These are phyloP conservation scores for Pleurotus tuber-regium DNA, from an alignment of 768 basidiomycete genomes.

Conservation along the genomic window DNA sequence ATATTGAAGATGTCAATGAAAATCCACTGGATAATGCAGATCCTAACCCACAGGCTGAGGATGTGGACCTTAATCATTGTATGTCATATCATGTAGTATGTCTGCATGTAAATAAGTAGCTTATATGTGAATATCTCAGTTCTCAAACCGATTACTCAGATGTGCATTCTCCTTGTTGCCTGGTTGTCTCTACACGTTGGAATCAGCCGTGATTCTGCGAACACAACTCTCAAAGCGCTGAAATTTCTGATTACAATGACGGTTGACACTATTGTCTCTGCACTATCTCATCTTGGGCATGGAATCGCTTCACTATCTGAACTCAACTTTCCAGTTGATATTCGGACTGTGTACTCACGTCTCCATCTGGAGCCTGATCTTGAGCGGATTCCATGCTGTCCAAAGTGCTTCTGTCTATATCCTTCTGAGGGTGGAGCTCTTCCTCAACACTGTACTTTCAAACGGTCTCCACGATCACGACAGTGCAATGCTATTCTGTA, in stretches of 20 bases:
- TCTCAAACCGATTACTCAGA: neutral
- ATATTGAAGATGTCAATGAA: too few relatives aligned
- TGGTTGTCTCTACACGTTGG: slow-evolving; percentile 23
- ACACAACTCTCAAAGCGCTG: slow-evolving; percentile 17
- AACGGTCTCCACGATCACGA: slow-evolving; percentile 15
- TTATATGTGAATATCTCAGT: too few relatives aligned
- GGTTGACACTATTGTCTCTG: slow-evolving; percentile 12
- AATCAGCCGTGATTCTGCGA: slow-evolving; percentile 18
- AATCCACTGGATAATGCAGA: too few relatives aligned
- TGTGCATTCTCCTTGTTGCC: slow-evolving; percentile 13
- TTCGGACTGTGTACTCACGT: slow-evolving; percentile 19
- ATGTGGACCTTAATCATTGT: too few relatives aligned
- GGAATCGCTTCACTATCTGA: neutral
- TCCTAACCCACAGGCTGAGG: too few relatives aligned
- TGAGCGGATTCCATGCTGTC: slow-evolving; percentile 22
- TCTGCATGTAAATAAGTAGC: too few relatives aligned
- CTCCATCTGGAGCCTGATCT: slow-evolving; percentile 20
- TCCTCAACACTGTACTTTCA: slow-evolving; percentile 19
- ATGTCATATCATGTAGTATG: too few relatives aligned
- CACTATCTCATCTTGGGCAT: slow-evolving; percentile 12
- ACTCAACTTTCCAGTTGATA: slow-evolving; percentile 20
- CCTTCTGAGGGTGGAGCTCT: slow-evolving; percentile 5
- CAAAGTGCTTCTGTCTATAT: slow-evolving; percentile 21
- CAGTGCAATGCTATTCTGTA: slow-evolving; percentile 20
- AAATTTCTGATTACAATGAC: slow-evolving; percentile 17